A percentile compares a stretch with the other conserved stretches of the same genome.
Evolutionary conservation across 768 basidiomycete species (phyloP).

Genomic region (Suillus discolor): DNA sequence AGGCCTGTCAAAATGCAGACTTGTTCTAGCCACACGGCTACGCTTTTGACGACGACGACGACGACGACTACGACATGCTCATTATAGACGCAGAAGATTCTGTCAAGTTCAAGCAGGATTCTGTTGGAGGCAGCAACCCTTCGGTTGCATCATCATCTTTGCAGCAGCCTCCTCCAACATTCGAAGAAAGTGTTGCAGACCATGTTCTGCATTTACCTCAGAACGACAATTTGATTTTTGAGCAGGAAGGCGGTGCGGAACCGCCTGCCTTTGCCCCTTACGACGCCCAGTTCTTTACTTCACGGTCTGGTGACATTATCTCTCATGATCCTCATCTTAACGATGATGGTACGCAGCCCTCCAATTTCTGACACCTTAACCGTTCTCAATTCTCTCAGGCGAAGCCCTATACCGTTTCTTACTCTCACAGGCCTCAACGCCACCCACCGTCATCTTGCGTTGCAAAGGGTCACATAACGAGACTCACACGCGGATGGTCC

Average conservation of each 20-base stretch:
- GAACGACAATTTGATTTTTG: constrained; percentile 19
- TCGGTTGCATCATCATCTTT: constrained; percentile 1
- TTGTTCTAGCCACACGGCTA: background rate
- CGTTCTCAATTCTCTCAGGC: constrained; percentile 39
- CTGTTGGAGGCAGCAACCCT: background rate
- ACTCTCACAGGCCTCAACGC: constrained; percentile 51
- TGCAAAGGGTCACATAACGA: constrained; percentile 61
- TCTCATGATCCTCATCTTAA: constrained; percentile 76
- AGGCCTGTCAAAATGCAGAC: background rate
- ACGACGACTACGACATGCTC: background rate
- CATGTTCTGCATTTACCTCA: constrained; percentile 28
- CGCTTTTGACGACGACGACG: background rate
- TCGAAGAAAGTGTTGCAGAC: constrained; percentile 29
- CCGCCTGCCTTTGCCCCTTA: constrained; percentile 69
- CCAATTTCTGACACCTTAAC: background rate
- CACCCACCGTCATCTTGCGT: constrained; percentile 49
- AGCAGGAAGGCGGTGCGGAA: constrained; percentile 40
- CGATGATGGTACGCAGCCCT: constrained; percentile 49
- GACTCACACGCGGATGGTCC: constrained; percentile 49
- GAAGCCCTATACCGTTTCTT: constrained; percentile 78
- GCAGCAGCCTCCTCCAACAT: constrained; percentile 25
- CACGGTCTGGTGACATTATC: constrained; percentile 51
- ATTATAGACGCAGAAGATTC: background rate
- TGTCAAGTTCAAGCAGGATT: background rate
- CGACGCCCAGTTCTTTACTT: constrained; percentile 59